Evolutionary conservation across 2,329 filamentous ascomycete species (phyloP).

Genomic region (Acephala macrosclerotiorum): DNA sequence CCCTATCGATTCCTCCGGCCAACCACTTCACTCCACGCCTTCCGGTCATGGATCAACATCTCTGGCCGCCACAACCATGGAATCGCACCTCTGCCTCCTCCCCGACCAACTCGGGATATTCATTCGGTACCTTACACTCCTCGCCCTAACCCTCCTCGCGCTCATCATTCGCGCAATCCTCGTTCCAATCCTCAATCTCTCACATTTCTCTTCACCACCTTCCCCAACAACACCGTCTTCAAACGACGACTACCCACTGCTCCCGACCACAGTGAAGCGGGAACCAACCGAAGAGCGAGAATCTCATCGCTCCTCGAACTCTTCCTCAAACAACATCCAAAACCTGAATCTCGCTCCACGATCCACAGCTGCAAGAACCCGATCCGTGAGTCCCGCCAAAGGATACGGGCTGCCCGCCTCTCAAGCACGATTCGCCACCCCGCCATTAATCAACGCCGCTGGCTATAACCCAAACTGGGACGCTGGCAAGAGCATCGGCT

Average conservation of each 20-base stretch:
- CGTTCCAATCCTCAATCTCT: constrained; percentile 60
- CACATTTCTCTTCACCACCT: constrained; percentile 33
- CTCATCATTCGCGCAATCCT: constrained; percentile 63
- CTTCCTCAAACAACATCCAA: constrained; percentile 37
- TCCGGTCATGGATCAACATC: constrained; percentile 45
- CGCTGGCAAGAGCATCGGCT: background rate
- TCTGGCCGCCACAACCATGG: constrained; percentile 66
- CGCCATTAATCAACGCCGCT: constrained; percentile 28
- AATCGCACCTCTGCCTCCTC: constrained; percentile 89
- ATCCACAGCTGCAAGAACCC: constrained; percentile 36
- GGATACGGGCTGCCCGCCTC: constrained; percentile 40
- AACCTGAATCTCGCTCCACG: constrained; percentile 38
- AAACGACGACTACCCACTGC: constrained; percentile 26
- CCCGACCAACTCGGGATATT: constrained; percentile 89
- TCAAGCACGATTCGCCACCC: constrained; percentile 34
- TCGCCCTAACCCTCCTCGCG: constrained; percentile 58
- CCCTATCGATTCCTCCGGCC: constrained; percentile 72
- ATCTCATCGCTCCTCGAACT: constrained; percentile 36
- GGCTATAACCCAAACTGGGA: constrained; percentile 20
- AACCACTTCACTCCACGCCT: constrained; percentile 48
- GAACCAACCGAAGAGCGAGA: constrained; percentile 3
- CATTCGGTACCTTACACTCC: constrained; percentile 75
- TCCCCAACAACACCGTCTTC: constrained; percentile 8
- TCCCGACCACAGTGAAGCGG: constrained; percentile 34
- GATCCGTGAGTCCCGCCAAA: constrained; percentile 39